Percentiles rank a stretch among this genome's conserved stretches.
Conservation (phyloP, 2,329 filamentous ascomycete species). For the Cryoendolithus antarcticus region DNA sequence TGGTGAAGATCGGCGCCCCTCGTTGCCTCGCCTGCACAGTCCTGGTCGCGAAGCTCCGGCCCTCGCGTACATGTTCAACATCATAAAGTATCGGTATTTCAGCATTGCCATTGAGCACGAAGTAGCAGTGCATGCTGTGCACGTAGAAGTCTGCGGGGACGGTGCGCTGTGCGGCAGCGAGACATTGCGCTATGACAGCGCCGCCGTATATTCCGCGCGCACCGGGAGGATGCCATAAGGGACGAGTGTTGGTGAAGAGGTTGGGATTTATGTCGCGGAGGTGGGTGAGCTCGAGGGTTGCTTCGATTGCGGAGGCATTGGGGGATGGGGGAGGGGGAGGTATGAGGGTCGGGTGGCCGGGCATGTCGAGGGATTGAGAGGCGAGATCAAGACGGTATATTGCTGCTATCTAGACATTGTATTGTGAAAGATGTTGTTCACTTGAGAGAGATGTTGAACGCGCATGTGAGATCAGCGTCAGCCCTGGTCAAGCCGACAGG, state of each 20-base stretch:
- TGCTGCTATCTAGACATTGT: too few relatives aligned
- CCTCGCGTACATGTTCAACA: slow-evolving; percentile 85
- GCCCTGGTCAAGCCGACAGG: too few relatives aligned
- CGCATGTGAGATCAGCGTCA: too few relatives aligned
- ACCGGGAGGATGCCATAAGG: slow-evolving; percentile 81
- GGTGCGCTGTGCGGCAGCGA: slow-evolving; percentile 78
- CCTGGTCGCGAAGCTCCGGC: slow-evolving; percentile 76
- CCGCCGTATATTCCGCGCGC: slow-evolving; percentile 92
- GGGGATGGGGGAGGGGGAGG: slow-evolving; percentile 61
- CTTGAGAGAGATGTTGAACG: too few relatives aligned
- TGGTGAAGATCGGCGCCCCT: slow-evolving; percentile 86
- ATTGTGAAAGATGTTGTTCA: too few relatives aligned
- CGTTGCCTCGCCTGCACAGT: slow-evolving; percentile 92
- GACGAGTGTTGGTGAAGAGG: slow-evolving; percentile 88
- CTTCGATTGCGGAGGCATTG: slow-evolving; percentile 71
- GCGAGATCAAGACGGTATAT: too few relatives aligned
- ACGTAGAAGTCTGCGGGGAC: slow-evolving; percentile 69
- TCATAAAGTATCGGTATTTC: slow-evolving; percentile 85
- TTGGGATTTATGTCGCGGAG: slow-evolving; percentile 66
- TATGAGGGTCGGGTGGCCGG: slow-evolving; percentile 40
- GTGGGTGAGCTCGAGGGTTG: slow-evolving; percentile 75
- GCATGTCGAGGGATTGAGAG: too few relatives aligned
- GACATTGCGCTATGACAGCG: slow-evolving; percentile 82
- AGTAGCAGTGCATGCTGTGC: slow-evolving; percentile 99
- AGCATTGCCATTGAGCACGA: slow-evolving; percentile 78